phyloP scores from a whole-genome alignment of 2,329 filamentous ascomycete species.

The Calonectria pseudoreteaudii region DNA sequence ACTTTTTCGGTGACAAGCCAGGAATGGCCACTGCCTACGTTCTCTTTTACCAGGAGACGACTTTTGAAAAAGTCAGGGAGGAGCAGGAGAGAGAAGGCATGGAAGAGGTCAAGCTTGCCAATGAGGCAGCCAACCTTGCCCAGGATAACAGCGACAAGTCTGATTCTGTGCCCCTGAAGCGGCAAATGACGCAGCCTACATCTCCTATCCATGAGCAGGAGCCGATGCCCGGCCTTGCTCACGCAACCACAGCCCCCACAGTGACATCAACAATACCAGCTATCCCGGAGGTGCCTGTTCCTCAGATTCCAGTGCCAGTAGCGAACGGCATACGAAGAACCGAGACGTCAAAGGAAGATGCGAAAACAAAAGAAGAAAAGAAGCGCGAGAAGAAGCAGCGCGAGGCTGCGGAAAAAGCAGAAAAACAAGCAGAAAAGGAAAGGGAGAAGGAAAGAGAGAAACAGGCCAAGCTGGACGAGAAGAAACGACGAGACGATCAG shows the following conservation, averaged over 20 bases:
- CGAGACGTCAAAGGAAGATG: slow-evolving; percentile 42
- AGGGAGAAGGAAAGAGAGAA: slow-evolving; percentile 49
- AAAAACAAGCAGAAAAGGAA: slow-evolving; percentile 60
- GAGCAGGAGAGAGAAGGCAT: slow-evolving; percentile 87
- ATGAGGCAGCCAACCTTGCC: slow-evolving; percentile 67
- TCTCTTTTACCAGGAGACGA: slow-evolving; percentile 95
- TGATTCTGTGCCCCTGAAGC: slow-evolving; percentile 58
- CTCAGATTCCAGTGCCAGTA: slow-evolving; percentile 21
- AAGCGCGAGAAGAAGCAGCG: slow-evolving; percentile 77
- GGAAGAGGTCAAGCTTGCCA: slow-evolving; percentile 70
- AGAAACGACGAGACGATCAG: slow-evolving; percentile 63
- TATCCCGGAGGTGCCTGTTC: slow-evolving; percentile 29
- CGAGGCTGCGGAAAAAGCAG: slow-evolving; percentile 67
- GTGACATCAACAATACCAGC: slow-evolving; percentile 35
- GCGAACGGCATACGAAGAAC: slow-evolving; percentile 35
- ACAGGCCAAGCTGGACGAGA: slow-evolving; percentile 58
- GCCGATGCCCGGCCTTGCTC: slow-evolving; percentile 70
- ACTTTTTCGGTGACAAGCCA: slow-evolving; percentile 95
- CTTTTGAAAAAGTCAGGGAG: slow-evolving; percentile 73
- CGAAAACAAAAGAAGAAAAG: slow-evolving; percentile 70
- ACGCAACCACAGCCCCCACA: slow-evolving; percentile 73
- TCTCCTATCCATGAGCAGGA: slow-evolving; percentile 61
- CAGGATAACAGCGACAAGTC: slow-evolving; percentile 60
- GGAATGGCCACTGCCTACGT: slow-evolving; percentile 96
- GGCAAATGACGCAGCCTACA: slow-evolving; percentile 63